Base-by-base conservation (phyloP, 345 rosid species). In the Trapa bicornis region DNA sequence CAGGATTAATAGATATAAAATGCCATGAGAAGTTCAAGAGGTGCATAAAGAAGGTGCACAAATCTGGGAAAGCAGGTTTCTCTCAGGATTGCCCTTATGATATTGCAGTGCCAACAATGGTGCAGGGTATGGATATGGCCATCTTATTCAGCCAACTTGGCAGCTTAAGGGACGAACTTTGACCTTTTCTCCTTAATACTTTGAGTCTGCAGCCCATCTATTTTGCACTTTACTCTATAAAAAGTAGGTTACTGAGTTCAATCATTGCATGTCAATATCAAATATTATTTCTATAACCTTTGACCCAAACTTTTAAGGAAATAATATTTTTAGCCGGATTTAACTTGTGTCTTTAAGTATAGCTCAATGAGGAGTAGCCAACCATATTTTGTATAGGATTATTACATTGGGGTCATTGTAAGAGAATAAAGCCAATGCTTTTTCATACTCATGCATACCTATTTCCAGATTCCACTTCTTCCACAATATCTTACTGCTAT, bases 51-150 rank as follows among this genome's bases (percentile, higher is more conserved):
- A 81, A 75, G 68, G 85, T 90, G 47, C 86, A 70, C 37, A 84
- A 74, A 68, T 68, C 86, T 9, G 84, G 87, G 17, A 85, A 87
- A 64, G 75, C 65, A 7, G 90, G 96, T 12, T 90, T 93, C 72
- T 93, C 97, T 52, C 67, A 37, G 22, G 80, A 65, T 52, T 93
- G 98, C 66, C 85, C 94, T 35, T 85, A 86, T 71, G 82, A 86
- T 1, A 73, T 64, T 6, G 94, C 79, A 36, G 85, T 90, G 72
- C 98, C 96, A 8, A 93, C 96, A 1, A 84, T 90, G 83, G 74
- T 74, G 37, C 83, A 84, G 66, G 96, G 96, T 74, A 93, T 93
- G 96, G 88, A 84, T 64, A 78, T 82, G 77, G 97, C 96, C 61
- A 88, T 90, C 74, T 65, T 90, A 72, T 67, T 92, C 58, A 84